Conservation (phyloP, 108 stramenopile genomes). For the Cyclostephanos invisitatus region DNA sequence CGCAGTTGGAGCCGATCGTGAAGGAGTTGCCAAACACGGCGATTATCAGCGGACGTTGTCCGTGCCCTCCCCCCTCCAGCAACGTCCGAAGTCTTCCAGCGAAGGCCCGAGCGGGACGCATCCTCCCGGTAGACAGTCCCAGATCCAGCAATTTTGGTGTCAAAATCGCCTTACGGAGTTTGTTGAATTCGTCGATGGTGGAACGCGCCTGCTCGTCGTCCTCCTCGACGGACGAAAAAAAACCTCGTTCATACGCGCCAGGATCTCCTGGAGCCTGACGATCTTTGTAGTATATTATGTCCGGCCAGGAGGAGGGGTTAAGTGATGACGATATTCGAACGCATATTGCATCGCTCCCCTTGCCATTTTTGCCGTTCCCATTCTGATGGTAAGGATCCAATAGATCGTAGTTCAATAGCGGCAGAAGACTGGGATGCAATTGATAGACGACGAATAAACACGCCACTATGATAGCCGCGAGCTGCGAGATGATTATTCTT, state of each 20-base stretch:
- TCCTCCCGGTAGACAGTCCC: slow-evolving; percentile 9
- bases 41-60: slow-evolving; percentile 11
- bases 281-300: slow-evolving; percentile 11
- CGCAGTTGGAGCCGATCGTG: slow-evolving; percentile 23
- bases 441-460: background rate
- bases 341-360: background rate
- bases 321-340: background rate
- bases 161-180: slow-evolving; percentile 17
- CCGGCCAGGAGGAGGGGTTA: slow-evolving; percentile 3
- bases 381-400: background rate
- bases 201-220: slow-evolving; percentile 14
- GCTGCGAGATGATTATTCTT: background rate
- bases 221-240: slow-evolving; percentile 3
- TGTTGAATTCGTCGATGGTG: slow-evolving; percentile 22
- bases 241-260: background rate
- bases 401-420: background rate
- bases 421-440: background rate
- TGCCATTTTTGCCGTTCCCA: background rate
- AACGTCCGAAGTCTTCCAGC: slow-evolving; percentile 5
- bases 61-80: background rate
- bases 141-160: slow-evolving; percentile 11
- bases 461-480: background rate
- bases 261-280: background rate
- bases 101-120: slow-evolving; percentile 13
- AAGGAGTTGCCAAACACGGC: slow-evolving; percentile 17